Evolutionary conservation across 768 basidiomycete genomes (phyloP), one percentile per base, ranked within the genome.

Genomic region (Favolaschia claudopus): DNA sequence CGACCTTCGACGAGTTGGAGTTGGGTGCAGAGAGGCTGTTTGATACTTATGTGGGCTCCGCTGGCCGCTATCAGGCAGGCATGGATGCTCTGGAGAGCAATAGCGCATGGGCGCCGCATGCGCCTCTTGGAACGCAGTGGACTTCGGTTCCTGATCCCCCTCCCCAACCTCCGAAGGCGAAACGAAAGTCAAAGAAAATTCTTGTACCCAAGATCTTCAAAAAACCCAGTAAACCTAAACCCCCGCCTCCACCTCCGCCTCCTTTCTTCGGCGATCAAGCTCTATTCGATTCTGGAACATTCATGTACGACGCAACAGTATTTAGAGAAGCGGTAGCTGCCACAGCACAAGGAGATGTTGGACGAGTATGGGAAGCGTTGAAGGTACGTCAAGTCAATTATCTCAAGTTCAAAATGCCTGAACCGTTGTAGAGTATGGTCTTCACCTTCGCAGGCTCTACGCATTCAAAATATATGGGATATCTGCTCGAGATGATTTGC

Each of bases 381-480:
- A 70, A 70, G 60, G 69, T 70, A 24, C 20, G 57, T 9, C 19
- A 20, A 2, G 13, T 54, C n/a, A 38, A 25, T n/a, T n/a, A n/a
- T n/a, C n/a, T n/a, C n/a, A n/a, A n/a, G n/a, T 5, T 19, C 4
- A 12, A 33, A 33, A 5, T 32, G 7, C 10, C 10, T 28, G 29
- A 9, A 10, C 28, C n/a, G 5, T 52, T 52, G 15, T 32, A 73
- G 70, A 12, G 47, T 32, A 72, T 73, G 66, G 32, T 71, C 0
- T 72, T 77, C 63, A 69, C 69, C 0, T 78, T 77, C 58, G 67
- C 72, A 1, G 75, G 76, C 1, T 76, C 74, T 0, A 56, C 42
- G 5, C 74, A 77, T 49, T 28, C 63, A n/a, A 73, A 73, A 44
- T 78, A 78, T 48, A 60, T 59, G 2, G 47, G 47, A 8, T 78